Base-by-base conservation (phyloP, 345 rosid species). In the Citrus inodora region DNA sequence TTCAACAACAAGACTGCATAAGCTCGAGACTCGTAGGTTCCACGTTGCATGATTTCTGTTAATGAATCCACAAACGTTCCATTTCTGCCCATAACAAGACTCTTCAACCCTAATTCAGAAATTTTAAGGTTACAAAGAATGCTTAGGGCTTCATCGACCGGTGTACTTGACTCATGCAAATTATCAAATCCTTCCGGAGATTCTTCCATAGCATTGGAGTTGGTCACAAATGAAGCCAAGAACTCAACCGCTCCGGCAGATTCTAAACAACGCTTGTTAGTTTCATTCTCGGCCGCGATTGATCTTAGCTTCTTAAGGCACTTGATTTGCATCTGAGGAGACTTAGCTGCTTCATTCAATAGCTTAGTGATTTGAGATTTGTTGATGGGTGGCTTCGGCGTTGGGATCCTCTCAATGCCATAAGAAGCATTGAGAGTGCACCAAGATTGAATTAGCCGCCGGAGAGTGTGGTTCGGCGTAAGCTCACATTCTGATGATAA, bases 361-460 rank as follows among this genome's bases (percentile, higher is more conserved):
- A 95, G 89, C 84, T 89, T 92, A 30, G 82, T 71, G 7, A 93
- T 85, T 76, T 92, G 92, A 2, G 88, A 66, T 83, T 79, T 89
- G 84, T 70, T 86, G 74, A 90, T 76, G 2, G 92, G 90, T 11
- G 90, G 92, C 80, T 89, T 95, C 3, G 99, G 99, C 10, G 99
- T 95, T 0, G 99, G 98, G 73, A 95, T 90, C 71, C 96, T 87
- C 81, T 95, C 93, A 14, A 95, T 70, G 19, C 99, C 99, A 38
- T 87, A 68, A 0, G 94, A 89, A 35, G 97, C 97, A 53, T 95
- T 92, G 64, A 95, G 77, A 10, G 89, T 91, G 79, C 99, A 95
- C 99, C 99, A 95, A 19, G 98, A 89, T 79, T 95, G 99, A 70
- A 95, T 88, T 58, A 95, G 82, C 17, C 99, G 90, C 10, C 95